Percentiles rank a stretch among this genome's conserved stretches.
phyloP scores from a whole-genome alignment of 2,329 filamentous ascomycete genomes.

The Fusarium mundagurra region DNA sequence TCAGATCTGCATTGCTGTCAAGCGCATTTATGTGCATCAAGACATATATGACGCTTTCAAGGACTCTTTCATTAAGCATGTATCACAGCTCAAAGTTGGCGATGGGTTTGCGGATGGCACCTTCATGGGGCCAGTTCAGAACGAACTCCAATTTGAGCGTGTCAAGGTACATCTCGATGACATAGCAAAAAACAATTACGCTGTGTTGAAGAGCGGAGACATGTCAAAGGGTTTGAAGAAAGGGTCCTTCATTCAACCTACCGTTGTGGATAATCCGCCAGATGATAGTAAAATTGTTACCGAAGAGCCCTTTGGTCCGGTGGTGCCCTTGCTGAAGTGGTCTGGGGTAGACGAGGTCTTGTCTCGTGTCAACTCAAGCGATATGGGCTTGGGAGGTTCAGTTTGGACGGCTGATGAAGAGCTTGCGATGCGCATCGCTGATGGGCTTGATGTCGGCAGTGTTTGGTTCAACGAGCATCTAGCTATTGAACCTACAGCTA shows the following conservation, averaged over 20 bases:
- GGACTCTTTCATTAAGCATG: background rate
- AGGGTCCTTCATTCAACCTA: background rate
- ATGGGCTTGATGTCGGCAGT: constrained; percentile 6
- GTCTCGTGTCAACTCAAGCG: constrained; percentile 6
- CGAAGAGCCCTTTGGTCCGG: constrained; percentile 20
- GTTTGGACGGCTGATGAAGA: constrained; percentile 6
- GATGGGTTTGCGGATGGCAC: background rate
- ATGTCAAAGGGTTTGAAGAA: background rate
- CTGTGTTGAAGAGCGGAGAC: background rate
- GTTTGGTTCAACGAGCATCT: constrained; percentile 19
- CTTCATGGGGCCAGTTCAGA: background rate
- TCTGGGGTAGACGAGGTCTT: constrained; percentile 2
- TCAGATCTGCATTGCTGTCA: constrained; percentile 45
- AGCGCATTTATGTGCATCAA: constrained; percentile 69
- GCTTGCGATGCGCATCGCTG: background rate
- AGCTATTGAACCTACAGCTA: background rate
- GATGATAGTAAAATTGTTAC: constrained; percentile 7
- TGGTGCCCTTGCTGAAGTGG: constrained; percentile 17
- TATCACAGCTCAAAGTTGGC: background rate
- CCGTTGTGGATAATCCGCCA: constrained; percentile 13
- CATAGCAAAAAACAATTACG: background rate
- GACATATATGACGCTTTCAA: constrained; percentile 58
- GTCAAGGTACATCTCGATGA: background rate
- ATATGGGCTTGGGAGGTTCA: constrained; percentile 17
- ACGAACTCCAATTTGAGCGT: background rate